These are phyloP conservation scores for Globisporangium paroecandrum DNA, from an alignment of 352 stramenopile genomes.

Conservation along the genomic window DNA sequence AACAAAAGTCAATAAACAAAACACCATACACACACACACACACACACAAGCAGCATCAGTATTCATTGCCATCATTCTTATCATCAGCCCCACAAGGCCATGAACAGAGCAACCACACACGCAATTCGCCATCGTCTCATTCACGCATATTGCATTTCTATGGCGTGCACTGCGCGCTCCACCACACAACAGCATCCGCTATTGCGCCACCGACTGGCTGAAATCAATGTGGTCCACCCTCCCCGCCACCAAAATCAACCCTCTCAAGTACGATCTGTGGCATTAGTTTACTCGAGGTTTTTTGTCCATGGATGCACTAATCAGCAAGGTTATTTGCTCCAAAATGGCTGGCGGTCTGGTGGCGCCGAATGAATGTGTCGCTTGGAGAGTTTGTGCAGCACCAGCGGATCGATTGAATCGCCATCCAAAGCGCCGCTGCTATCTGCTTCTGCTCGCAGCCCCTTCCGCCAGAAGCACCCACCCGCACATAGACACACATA, in stretches of 20 bases:
- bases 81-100: not conserved
- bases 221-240: not conserved
- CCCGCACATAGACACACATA: not conserved
- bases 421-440: constrained; percentile 3
- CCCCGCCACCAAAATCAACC: not conserved
- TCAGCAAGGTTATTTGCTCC: not conserved
- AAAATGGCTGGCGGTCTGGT: constrained; percentile 11
- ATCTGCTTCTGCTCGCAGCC: not conserved
- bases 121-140: not conserved
- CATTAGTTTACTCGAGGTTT: not conserved
- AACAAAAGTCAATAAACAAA: not conserved
- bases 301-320: not conserved
- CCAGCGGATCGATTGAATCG: constrained; percentile 2
- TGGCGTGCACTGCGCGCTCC: not conserved
- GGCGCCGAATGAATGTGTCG: constrained; percentile 4
- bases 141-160: constrained; percentile 2
- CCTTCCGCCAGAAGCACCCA: not conserved
- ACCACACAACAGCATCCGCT: not conserved
- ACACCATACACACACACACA: constrained; percentile 1
- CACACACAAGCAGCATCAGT: not conserved
- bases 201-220: not conserved
- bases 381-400: constrained; percentile 6
- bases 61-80: not conserved
- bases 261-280: not conserved
- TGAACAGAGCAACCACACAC: not conserved